phyloP scores from a whole-genome alignment of 208 protist species.

The Trypanosoma grayi region DNA sequence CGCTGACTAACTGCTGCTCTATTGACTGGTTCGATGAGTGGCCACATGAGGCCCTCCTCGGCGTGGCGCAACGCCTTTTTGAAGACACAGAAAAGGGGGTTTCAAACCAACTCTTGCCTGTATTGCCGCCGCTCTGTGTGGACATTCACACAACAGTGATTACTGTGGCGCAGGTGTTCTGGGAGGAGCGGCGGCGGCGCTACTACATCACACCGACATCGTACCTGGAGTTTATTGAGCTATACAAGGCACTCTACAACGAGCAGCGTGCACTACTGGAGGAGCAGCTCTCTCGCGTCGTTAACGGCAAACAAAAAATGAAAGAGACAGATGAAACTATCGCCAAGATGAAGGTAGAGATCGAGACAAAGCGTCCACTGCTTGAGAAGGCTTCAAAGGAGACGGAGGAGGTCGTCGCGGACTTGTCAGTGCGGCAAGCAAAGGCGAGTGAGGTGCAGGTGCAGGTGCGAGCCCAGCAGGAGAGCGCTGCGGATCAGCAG shows the following conservation, averaged over 20 bases:
- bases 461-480: constrained; percentile 88
- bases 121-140: constrained; percentile 84
- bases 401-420: constrained; percentile 87
- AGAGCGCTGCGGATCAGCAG: constrained; percentile 85
- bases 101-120: constrained; percentile 42
- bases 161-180: constrained; percentile 77
- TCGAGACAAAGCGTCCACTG: constrained; percentile 89
- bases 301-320: constrained; percentile 92
- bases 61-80: constrained; percentile 86
- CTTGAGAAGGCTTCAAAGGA: constrained; percentile 88
- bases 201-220: constrained; percentile 96
- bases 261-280: constrained; percentile 74
- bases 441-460: constrained; percentile 89
- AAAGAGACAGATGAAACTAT: constrained; percentile 92
- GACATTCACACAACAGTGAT: constrained; percentile 82
- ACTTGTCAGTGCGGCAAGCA: constrained; percentile 82
- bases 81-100: constrained; percentile 37
- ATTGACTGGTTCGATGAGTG: constrained; percentile 98
- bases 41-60: constrained; percentile 92
- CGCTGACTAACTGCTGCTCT: constrained; percentile 97
- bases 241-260: constrained; percentile 88
- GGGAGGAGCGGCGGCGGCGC: constrained; percentile 89
- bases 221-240: constrained; percentile 95
- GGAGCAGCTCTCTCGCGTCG: constrained; percentile 86
- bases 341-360: constrained; percentile 89